Evolutionary conservation across 306 rosid genomes (phyloP), one percentile per base, ranked within the genome.

Genomic region (Ochetophila trinervis): DNA sequence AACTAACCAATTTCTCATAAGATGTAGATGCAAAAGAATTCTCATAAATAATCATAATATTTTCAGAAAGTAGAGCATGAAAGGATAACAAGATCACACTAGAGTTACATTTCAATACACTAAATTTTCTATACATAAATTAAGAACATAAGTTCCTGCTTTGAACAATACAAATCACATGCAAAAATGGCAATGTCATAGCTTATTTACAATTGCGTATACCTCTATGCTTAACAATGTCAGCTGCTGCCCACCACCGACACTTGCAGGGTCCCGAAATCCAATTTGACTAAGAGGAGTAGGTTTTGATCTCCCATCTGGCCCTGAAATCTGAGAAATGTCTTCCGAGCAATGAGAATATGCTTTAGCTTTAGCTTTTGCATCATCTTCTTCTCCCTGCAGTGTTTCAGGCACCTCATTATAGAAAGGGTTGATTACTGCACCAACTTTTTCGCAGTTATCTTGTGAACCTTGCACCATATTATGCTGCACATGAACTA

Each of bases 261-360:
- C 63, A 63, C 91, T 92, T 50, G 98, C 95, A 60, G 98, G 95
- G 68, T 89, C 98, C 12, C 60, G 76, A 80, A 89, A 87, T 36
- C 98, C 98, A 80, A 67, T 87, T 84, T 92, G 98, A 82, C 96
- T 89, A 10, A 89, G 85, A 61, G 95, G 91, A 70, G 98, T 89
- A 57, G 67, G 72, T 62, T 71, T 80, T 52, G 93, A 82, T 77
- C 72, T 92, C 70, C 80, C 71, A 65, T 64, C 87, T 67, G 93
- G 93, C 54, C 85, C 95, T 36, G 96, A 92, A 77, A 92, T 87
- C 79, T 92, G 96, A 77, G 95, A 89, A 53, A 60, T 58, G 74
- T 87, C 89, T 63, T 68, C 86, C 5, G 83, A 72, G 60, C 67
- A 72, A 67, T 78, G 68, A 22, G 75, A 42, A 75, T 36, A 36